phyloP scores from a whole-genome alignment of 225 moss, liverwort and hornwort genomes.

The Antitrichia curtipendula region DNA sequence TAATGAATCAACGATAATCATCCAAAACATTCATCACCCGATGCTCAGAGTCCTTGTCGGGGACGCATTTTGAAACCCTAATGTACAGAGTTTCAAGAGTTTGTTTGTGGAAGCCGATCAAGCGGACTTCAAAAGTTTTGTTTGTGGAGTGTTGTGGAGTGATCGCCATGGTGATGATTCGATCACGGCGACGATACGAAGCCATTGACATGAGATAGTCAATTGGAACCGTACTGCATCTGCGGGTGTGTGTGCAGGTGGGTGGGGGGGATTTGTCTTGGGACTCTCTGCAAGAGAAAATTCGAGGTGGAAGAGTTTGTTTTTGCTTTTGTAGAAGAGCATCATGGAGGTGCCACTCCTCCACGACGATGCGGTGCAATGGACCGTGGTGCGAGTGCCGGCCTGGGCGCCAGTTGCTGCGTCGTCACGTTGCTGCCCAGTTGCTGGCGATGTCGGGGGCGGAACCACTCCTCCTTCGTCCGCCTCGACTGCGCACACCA shows the following conservation, averaged over 20 bases:
- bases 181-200: neutral
- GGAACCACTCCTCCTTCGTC: slow-evolving; percentile 12
- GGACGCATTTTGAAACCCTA: slow-evolving; percentile 8
- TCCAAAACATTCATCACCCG: neutral
- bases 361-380: slow-evolving; percentile 32
- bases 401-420: neutral
- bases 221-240: neutral
- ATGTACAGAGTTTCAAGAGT: neutral
- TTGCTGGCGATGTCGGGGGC: slow-evolving; percentile 31
- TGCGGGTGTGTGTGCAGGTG: neutral
- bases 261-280: neutral
- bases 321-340: neutral
- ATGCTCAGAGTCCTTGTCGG: neutral
- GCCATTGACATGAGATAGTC: neutral
- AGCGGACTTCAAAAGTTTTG: neutral
- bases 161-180: neutral
- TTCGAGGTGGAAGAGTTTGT: neutral
- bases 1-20: neutral
- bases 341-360: slow-evolving; percentile 51
- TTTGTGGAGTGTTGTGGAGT: neutral
- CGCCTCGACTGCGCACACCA: neutral
- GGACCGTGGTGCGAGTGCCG: slow-evolving; percentile 29
- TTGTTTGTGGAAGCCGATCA: neutral
- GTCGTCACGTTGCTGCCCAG: slow-evolving; percentile 5
- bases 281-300: neutral